Conservation (phyloP, 2,329 filamentous ascomycete genomes). For the Penicillium frequentans region DNA sequence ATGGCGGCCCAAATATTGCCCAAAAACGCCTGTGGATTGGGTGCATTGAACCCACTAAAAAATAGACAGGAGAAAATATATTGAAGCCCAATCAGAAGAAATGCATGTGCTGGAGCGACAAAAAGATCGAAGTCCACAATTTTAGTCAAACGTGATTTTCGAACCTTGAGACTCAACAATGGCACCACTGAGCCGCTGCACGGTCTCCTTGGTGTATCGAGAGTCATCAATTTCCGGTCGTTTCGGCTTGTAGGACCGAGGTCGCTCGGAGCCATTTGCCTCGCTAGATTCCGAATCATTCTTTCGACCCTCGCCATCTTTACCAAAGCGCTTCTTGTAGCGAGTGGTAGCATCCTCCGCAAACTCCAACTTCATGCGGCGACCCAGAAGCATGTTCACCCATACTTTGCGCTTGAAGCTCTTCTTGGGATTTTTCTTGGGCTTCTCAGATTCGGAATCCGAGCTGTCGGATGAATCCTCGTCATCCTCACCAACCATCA, state of each 20-base stretch:
- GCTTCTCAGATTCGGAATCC: conserved; percentile 29
- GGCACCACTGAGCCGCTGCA: conserved; percentile 69
- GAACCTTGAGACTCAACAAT: conserved; percentile 77
- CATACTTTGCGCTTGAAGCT: conserved; percentile 64
- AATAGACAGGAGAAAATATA: not conserved
- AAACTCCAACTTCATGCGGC: conserved; percentile 83
- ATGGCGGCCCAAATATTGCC: conserved; percentile 5
- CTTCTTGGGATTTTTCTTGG: conserved; percentile 37
- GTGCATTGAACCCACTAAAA: not conserved
- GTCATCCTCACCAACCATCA: conserved; percentile 59
- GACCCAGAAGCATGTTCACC: conserved; percentile 79
- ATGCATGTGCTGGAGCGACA: not conserved
- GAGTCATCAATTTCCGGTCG: conserved; percentile 40
- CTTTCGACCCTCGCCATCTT: conserved; percentile 55
- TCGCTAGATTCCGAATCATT: conserved; percentile 20
- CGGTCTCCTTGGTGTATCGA: conserved; percentile 51
- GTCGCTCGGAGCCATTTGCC: conserved; percentile 23
- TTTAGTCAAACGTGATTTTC: conserved; percentile 76
- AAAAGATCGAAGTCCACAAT: not conserved
- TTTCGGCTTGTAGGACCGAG: conserved; percentile 26
- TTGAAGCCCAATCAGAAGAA: not conserved
- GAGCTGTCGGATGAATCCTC: conserved; percentile 42
- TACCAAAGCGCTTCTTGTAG: conserved; percentile 93
- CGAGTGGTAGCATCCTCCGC: conserved; percentile 86
- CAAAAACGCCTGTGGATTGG: not conserved